Conservation (phyloP, 495 filamentous ascomycete genomes). For the Penicillium paxilli region DNA sequence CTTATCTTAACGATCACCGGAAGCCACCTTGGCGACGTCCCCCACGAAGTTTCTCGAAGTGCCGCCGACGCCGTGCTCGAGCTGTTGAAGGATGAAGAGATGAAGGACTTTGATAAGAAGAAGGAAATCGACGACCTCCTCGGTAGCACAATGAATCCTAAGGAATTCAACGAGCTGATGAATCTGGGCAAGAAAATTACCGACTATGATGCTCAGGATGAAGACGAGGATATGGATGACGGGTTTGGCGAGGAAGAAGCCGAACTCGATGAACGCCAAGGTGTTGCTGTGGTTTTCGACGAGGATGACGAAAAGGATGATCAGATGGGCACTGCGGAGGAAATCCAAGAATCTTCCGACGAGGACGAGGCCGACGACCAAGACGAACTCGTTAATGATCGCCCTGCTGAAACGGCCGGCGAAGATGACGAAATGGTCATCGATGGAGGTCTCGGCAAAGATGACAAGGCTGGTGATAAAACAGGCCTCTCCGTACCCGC, state of each 20-base stretch:
- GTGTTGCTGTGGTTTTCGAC: constrained; percentile 96
- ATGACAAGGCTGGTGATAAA: constrained; percentile 51
- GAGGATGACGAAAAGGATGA: constrained; percentile 91
- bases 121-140: constrained; percentile 94
- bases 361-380: constrained; percentile 63
- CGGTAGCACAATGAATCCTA: constrained; percentile 75
- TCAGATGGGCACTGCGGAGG: constrained; percentile 67
- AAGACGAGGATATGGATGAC: constrained; percentile 84
- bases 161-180: constrained; percentile 95
- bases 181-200: constrained; percentile 99
- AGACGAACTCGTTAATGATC: constrained; percentile 47
- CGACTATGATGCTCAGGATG: constrained; percentile 96
- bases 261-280: constrained; percentile 89
- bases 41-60: constrained; percentile 86
- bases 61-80: constrained; percentile 94
- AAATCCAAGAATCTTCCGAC: constrained; percentile 77
- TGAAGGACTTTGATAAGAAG: constrained; percentile 98
- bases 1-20: constrained; percentile 90
- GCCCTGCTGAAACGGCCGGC: constrained; percentile 48
- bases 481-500: constrained; percentile 62
- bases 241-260: constrained; percentile 61
- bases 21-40: constrained; percentile 86
- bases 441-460: constrained; percentile 54
- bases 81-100: constrained; percentile 87
- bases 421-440: constrained; percentile 76